Evolutionary conservation across 306 rosid genomes (phyloP), one percentile per base, ranked within the genome.

Genomic region (Pterocarpus macrocarpus): DNA sequence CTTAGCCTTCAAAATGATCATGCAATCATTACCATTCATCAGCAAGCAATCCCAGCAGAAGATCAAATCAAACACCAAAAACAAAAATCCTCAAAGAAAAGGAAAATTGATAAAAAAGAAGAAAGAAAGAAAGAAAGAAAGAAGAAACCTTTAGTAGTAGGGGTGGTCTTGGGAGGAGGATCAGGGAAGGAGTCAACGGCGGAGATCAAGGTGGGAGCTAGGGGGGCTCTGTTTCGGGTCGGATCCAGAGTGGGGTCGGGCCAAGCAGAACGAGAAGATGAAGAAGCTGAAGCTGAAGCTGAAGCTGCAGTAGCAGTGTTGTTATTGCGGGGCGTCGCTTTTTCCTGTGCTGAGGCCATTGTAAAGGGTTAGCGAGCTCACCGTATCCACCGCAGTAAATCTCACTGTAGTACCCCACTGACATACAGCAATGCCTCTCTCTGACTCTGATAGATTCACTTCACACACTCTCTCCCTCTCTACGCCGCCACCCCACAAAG

Each of bases 301-400:
- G 67, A 36, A 63, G 82, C 11, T 38, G 59, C 55, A 67, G 70
- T 75, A 49, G 57, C 66, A 71, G 71, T 36, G 56, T 1, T 50
- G 53, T 45, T 45, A 45, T 9, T 3, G 14, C 1, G 53, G 57
- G 82, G 91, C 91, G 91, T 80, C 90, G 89, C 55, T 80, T 90
- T 90, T 88, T 88, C 85, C 94, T 84, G 89, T 88, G 91, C 71
- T 90, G 94, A 13, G 91, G 91, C 94, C 94, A 90, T 90, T 90
- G 94, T 33, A 80, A 84, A 80, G 94, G 94, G 65, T 90, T 90
- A 35, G 85, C 87, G 14, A 90, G 86, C 82, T 88, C 90, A 79
- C 88, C 85, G 90, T 3, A 14, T 52, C 58, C 58, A 52, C 58
- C 58, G 58, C 58, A 13, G 85, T 53, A 81, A 47, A 71, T 68